phyloP scores from a whole-genome alignment of 1,284 basidiomycete species.

The Acaromyces ingoldii region DNA sequence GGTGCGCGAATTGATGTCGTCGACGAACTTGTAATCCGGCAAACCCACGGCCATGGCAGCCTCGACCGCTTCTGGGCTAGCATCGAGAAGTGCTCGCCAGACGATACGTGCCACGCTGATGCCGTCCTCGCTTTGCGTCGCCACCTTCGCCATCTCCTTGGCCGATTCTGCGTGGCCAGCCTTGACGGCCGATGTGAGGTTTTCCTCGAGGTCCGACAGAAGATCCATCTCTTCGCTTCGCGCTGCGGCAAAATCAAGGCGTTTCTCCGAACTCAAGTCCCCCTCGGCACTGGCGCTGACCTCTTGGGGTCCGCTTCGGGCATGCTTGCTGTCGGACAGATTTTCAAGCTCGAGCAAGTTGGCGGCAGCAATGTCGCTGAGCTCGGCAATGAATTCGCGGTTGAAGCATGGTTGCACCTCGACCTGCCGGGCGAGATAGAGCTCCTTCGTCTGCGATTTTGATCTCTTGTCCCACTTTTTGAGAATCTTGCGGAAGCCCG shows the following conservation, averaged over 20 bases:
- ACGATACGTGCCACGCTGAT: constrained; percentile 43
- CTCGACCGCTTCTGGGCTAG: constrained; percentile 28
- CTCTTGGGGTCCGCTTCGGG: constrained; percentile 9
- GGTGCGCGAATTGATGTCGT: constrained; percentile 93
- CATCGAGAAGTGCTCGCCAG: constrained; percentile 46
- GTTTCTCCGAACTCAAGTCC: constrained; percentile 34
- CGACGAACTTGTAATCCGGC: constrained; percentile 82
- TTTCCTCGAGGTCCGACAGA: constrained; percentile 44
- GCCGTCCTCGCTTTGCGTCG: constrained; percentile 31
- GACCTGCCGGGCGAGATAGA: constrained; percentile 93
- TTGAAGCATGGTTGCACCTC: constrained; percentile 80
- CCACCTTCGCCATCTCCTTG: constrained; percentile 34
- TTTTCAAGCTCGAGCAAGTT: constrained; percentile 89
- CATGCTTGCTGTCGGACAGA: constrained; percentile 34
- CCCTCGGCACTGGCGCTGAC: constrained; percentile 11
- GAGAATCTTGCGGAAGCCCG: constrained; percentile 93
- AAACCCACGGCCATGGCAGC: constrained; percentile 33
- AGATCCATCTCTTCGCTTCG: constrained; percentile 34
- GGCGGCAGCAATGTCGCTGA: constrained; percentile 88
- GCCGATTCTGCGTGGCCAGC: constrained; percentile 29
- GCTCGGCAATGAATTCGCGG: constrained; percentile 91
- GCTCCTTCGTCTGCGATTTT: constrained; percentile 87
- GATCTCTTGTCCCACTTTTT: constrained; percentile 99
- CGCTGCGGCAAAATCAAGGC: constrained; percentile 46
- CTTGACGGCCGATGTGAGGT: constrained; percentile 34